Conservation (phyloP, 2,329 filamentous ascomycete species). For the Trichoderma sp. region DNA sequence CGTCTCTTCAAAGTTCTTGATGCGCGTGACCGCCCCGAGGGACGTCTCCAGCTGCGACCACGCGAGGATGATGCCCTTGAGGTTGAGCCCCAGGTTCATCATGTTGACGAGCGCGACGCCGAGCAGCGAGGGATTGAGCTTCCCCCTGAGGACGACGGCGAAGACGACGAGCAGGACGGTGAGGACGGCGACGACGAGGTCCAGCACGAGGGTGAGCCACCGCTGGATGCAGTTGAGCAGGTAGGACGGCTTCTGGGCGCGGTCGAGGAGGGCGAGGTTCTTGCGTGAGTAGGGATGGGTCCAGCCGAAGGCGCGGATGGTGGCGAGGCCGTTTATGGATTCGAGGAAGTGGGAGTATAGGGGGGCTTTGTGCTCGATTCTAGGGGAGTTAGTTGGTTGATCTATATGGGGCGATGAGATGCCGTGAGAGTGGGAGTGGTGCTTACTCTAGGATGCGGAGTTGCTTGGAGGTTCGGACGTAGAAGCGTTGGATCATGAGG, state of each 20-base stretch:
- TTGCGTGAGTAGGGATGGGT: conserved; percentile 44
- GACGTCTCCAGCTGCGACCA: conserved; percentile 40
- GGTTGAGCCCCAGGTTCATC: conserved; percentile 36
- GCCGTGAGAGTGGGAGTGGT: no score
- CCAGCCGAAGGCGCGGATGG: conserved; percentile 46
- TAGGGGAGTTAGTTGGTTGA: neutral
- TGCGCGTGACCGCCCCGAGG: conserved; percentile 37
- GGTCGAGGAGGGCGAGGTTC: conserved; percentile 45
- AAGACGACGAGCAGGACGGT: conserved; percentile 45
- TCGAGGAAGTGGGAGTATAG: conserved; percentile 42
- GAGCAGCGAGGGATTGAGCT: conserved; percentile 38
- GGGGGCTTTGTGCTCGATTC: conserved; percentile 41
- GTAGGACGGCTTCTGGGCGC: conserved; percentile 56
- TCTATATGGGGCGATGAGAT: no score
- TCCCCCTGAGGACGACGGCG: conserved; percentile 42
- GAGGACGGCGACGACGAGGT: conserved; percentile 54
- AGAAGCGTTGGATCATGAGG: conserved; percentile 53
- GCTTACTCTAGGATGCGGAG: conserved; percentile 53
- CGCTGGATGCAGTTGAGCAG: conserved; percentile 55
- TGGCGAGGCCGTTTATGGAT: conserved; percentile 38
- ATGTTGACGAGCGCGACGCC: conserved; percentile 46
- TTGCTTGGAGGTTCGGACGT: conserved; percentile 59
- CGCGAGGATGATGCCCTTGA: conserved; percentile 36
- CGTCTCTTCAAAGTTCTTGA: conserved; percentile 35
- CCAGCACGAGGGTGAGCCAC: conserved; percentile 56